phyloP scores from a whole-genome alignment of 345 rosid species.

The Citrus unshiu region DNA sequence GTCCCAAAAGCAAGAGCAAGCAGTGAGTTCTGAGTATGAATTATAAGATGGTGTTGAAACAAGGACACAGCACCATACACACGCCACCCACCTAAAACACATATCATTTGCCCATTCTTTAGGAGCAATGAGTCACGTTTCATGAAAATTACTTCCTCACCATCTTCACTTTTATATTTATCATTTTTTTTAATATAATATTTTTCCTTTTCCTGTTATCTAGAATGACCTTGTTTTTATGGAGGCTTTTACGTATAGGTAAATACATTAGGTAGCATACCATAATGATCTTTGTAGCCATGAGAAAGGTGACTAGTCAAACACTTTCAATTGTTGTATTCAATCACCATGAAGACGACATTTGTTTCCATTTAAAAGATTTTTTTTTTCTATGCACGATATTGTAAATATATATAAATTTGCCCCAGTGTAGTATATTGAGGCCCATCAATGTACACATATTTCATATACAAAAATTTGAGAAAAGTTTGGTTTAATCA shows the following conservation, averaged over 20 bases:
- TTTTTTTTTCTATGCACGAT: background rate
- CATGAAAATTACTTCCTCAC: constrained; percentile 13
- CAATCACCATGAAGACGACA: background rate
- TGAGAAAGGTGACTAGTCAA: background rate
- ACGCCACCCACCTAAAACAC: constrained; percentile 7
- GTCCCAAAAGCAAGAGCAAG: background rate
- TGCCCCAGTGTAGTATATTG: no score
- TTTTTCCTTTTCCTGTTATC: no score
- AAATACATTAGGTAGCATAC: background rate
- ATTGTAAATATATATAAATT: background rate
- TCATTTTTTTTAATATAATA: background rate
- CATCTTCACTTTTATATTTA: background rate
- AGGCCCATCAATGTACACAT: no score
- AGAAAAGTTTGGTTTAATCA: no score
- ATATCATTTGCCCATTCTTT: constrained; percentile 8
- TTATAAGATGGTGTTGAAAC: background rate
- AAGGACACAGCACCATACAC: constrained; percentile 27
- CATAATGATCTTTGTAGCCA: background rate
- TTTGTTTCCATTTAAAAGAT: background rate
- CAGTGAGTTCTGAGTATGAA: background rate
- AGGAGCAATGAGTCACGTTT: constrained; percentile 20
- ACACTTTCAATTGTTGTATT: background rate
- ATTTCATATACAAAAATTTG: no score
- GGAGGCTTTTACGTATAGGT: background rate
- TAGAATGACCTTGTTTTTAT: no score